Percentiles rank a stretch among this genome's conserved stretches.
These are phyloP conservation scores for Saturnispora quitensis DNA, from an alignment of 805 yeast species.

Conservation along the genomic window DNA sequence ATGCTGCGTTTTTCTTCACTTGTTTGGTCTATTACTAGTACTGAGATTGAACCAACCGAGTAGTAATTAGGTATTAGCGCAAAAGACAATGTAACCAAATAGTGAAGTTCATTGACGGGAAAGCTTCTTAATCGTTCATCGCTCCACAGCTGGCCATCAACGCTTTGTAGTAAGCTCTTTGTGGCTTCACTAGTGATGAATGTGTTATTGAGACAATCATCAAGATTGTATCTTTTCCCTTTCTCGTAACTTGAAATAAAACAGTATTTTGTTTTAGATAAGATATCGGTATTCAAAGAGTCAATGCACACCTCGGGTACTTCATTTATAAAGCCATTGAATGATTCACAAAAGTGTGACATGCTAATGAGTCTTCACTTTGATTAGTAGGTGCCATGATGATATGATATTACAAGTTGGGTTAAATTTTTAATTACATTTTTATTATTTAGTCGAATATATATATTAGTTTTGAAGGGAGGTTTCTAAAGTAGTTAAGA, in stretches of 20 bases:
- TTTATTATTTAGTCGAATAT: not conserved
- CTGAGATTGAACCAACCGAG: conserved; percentile 17
- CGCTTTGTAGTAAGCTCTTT: not conserved
- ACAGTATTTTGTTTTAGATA: conserved; percentile 7
- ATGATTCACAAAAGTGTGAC: not conserved
- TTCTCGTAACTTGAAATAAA: conserved; percentile 16
- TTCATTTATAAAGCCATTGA: conserved; percentile 10
- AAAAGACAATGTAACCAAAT: conserved; percentile 2
- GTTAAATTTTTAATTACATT: not conserved
- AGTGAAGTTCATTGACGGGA: not conserved
- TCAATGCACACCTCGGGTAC: conserved; percentile 13
- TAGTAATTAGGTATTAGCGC: conserved; percentile 16
- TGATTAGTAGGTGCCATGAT: not conserved
- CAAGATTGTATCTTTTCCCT: conserved; percentile 12
- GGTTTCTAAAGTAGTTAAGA: conserved; percentile 18
- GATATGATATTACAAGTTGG: not conserved
- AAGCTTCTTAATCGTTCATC: not conserved
- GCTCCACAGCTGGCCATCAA: not conserved
- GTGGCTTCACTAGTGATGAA: conserved; percentile 5
- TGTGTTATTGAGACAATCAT: not conserved
- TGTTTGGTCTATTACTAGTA: conserved; percentile 6
- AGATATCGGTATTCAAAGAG: conserved; percentile 5
- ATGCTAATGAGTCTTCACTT: not conserved
- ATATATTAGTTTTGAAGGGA: not conserved
- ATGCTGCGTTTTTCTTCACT: not conserved